These are phyloP conservation scores for Batkoa obscura DNA, from an alignment of 371 early-diverging fungal species.

Conservation along the genomic window DNA sequence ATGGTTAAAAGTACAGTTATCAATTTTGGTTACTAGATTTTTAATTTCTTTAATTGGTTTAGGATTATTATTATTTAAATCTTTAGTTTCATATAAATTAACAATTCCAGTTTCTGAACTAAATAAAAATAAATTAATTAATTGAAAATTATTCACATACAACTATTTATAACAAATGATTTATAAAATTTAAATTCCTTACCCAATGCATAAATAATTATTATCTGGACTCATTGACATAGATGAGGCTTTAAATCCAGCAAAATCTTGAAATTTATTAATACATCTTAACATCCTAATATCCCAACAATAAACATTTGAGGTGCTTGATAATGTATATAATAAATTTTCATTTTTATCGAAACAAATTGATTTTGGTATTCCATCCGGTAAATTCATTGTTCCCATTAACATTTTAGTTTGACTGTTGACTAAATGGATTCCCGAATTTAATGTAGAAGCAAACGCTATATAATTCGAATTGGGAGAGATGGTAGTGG, in stretches of 20 bases:
- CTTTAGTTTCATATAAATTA: conserved; percentile 54
- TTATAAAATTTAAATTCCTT: conserved; percentile 9
- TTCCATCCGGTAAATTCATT: conserved; percentile 68
- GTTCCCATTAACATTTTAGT: conserved; percentile 72
- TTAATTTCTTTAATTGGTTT: conserved; percentile 49
- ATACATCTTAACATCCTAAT: conserved; percentile 35
- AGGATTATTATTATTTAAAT: conserved; percentile 21
- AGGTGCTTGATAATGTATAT: conserved; percentile 37
- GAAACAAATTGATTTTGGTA: conserved; percentile 36
- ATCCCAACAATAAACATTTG: conserved; percentile 56
- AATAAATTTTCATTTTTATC: conserved; percentile 35
- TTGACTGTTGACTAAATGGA: conserved; percentile 47
- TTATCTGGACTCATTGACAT: conserved; percentile 52
- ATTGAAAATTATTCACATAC: too few species aligned
- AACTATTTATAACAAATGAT: conserved; percentile 2
- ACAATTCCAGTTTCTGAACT: conserved; percentile 67
- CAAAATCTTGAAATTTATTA: conserved; percentile 62
- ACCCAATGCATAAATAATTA: conserved; percentile 67
- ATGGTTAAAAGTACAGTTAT: conserved; percentile 46
- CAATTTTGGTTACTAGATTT: conserved; percentile 69
- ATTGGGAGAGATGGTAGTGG: neutral
- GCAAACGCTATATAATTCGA: neutral
- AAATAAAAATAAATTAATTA: neutral
- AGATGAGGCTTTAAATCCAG: conserved; percentile 47
- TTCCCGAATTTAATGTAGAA: conserved; percentile 8